Evolutionary conservation across 73 alveolate species (phyloP), one percentile per base, ranked within the genome.

Genomic region (Blepharisma japonicum): DNA sequence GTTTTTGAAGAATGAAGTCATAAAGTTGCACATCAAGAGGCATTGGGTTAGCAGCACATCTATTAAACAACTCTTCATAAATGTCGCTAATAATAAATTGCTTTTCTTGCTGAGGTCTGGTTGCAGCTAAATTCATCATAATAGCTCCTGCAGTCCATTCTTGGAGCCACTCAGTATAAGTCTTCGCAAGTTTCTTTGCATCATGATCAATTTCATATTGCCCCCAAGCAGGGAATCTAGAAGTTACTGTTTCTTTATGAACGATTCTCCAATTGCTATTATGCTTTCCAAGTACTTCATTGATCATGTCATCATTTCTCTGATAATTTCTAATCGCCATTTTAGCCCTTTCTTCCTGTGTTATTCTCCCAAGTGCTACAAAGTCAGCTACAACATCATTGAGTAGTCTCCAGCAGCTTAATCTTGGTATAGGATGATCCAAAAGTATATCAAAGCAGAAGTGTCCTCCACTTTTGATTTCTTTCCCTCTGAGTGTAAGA

Each of bases 111-210:
- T 53, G 67, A 14, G 67, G 67, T 53, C 67, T 53, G n/a, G 67
- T 4, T 14, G 67, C 67, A 3, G 67, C n/a, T 4, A 53, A 53
- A 53, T 11, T 53, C n/a, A 14, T 53, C 67, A 53, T 1, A 14
- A 53, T 53, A 53, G 67, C 67, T 20, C n/a, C n/a, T 11, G 67
- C 67, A 53, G 67, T 53, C 67, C 67, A 53, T 20, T 53, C 67
- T 53, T 53, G n/a, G 4, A 53, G 67, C 67, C 67, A 53, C 27
- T 53, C 67, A 14, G 67, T 53, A 53, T 53, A 53, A 53, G n/a
- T 4, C 23, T 4, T 53, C 5, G 67, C 67, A 14, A 53, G 23
- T 53, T 53, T 53, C 27, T 53, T 53, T 14, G 67, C 67, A 53
- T 53, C 67, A 1, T 53, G 0, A 53, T 53, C 67, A 14, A 14